A percentile compares a stretch with the other conserved stretches of the same genome.
Evolutionary conservation across 805 yeast species (phyloP).

Genomic region (Lachancea kluyveri): DNA sequence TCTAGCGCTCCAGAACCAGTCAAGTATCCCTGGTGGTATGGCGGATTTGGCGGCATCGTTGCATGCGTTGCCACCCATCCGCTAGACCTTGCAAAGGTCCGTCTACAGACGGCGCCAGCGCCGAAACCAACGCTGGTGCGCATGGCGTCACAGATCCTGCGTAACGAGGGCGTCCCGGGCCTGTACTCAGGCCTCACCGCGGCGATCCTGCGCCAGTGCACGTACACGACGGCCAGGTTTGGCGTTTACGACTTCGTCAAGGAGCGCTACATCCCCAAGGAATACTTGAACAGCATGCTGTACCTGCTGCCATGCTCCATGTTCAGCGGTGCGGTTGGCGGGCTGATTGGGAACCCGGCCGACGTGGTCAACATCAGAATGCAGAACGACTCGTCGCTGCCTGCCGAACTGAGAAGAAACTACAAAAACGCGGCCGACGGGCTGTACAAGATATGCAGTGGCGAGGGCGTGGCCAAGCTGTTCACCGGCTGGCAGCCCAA

Average conservation of each 20-base stretch:
- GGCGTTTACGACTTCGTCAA: conserved; percentile 80
- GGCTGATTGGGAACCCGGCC: conserved; percentile 81
- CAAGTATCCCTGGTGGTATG: no score
- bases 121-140: conserved; percentile 59
- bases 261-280: conserved; percentile 40
- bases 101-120: conserved; percentile 68
- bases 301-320: conserved; percentile 70
- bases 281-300: conserved; percentile 46
- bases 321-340: conserved; percentile 83
- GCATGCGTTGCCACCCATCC: no score
- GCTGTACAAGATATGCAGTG: conserved; percentile 45
- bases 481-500: conserved; percentile 77
- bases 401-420: conserved; percentile 58
- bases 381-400: conserved; percentile 80
- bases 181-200: conserved; percentile 83
- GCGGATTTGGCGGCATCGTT: no score
- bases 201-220: conserved; percentile 76
- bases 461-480: conserved; percentile 55
- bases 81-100: no score
- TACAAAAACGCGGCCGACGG: conserved; percentile 80
- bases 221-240: conserved; percentile 80
- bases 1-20: no score
- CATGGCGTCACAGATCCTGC: no score
- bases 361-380: conserved; percentile 84
- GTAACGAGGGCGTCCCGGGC: conserved; percentile 61